Base-by-base conservation (phyloP, 768 basidiomycete genomes). In the Podaxis sp. region DNA sequence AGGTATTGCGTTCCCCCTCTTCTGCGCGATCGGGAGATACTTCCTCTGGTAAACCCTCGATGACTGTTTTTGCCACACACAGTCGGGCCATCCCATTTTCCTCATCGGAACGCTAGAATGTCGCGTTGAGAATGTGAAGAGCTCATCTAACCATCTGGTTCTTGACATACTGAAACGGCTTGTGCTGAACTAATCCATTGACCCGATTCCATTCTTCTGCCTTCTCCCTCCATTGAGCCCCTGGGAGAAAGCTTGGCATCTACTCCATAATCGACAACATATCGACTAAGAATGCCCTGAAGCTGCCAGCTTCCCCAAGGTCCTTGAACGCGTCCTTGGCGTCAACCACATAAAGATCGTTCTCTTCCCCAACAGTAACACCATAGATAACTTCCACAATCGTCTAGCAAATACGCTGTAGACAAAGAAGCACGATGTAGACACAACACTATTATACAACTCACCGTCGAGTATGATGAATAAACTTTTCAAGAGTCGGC, bases 351-450 rank as follows among this genome's bases (percentile, higher is more conserved):
- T 76, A 76, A 9, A 69, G 67, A 58, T 79, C 77, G 3, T 67
- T 64, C 28, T 66, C 62, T 21, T 69, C 66, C 23, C 68, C 61
- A 42, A 76, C 69, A 10, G 71, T 65, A 50, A 76, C 72, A 16
- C 75, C 75, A 21, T 78, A 78, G 32, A 74, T 70, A 11, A 72
- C 68, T 1, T 70, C 68, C 70, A 78, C 70, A 47, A 77, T 74
- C 13, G 69, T 62, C 1, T 73, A 66, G 72, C 72, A 0, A 72
- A 66, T 51, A 68, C 62, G 40, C 79, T 79, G 52, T 47, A n/a
- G 55, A 27, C 32, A 32, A 36, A 13, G 58, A 57, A 21, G 53
- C 59, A 40, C 13, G 3, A 55, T 46, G 3, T 63, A 42, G 40
- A 36, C 3, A 1, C n/a, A 16, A 6, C 5, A 14, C 16, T 6